Evolutionary conservation across 2,329 filamentous ascomycete species (phyloP), one percentile per base, ranked within the genome.

Genomic region (Aureobasidium sp.): DNA sequence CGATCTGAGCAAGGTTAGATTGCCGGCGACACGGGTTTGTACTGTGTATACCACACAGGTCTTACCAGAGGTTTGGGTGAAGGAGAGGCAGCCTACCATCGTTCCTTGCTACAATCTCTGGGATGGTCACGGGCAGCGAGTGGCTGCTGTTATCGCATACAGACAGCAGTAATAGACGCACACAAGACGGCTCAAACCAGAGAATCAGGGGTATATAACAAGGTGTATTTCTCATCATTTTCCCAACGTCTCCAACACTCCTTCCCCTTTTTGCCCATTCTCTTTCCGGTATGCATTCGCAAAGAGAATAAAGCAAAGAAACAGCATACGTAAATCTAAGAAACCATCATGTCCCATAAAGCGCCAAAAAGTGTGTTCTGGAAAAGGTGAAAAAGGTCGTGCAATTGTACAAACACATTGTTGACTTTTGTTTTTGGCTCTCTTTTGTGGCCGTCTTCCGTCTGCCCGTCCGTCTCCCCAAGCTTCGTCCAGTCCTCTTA

Each of bases 401-500:
- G 42, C 42, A 59, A 37, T 47, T 48, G 44, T 47, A 44, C 36
- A 42, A 44, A 45, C 53, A 57, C 45, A 30, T 47, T 57, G 39
- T 39, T 11, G 29, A 25, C 29, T 29, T 29, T 42, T 30, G 13
- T 34, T 57, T 57, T 44, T 57, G 41, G 42, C 39, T 42, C 21
- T n/a, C 9, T 37, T 30, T 29, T 49, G 21, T 34, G 11, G 47
- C 7, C 34, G 16, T 52, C 45, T 30, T 48, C 27, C 39, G 49
- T 34, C 34, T 39, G 49, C 13, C 6, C 16, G 32, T 37, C 27
- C 49, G 15, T 52, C 32, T 36, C 21, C 13, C 48, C 49, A 52
- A 34, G 11, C 32, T 11, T 29, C 34, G 27, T 39, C 7, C 32
- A 39, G 34, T 16, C 21, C 32, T 36, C 27, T 54, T 54, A 75